These are phyloP conservation scores for Tubosaeta sp. DNA, from an alignment of 768 basidiomycete genomes.

Conservation along the genomic window DNA sequence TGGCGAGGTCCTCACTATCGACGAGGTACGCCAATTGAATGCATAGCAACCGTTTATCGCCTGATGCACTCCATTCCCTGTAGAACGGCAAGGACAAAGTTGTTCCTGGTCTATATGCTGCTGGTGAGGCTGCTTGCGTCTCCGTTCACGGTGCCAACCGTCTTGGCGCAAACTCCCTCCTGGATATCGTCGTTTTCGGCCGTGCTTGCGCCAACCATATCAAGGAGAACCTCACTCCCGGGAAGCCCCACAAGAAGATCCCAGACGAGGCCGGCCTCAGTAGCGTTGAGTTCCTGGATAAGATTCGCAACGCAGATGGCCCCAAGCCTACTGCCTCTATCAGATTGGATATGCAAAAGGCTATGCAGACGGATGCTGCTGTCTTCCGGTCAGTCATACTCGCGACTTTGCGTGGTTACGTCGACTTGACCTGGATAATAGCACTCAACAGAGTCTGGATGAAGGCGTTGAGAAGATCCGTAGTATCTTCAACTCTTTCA, in stretches of 20 bases:
- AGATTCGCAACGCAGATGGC: constrained; percentile 79
- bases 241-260: constrained; percentile 86
- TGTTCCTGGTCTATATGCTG: constrained; percentile 96
- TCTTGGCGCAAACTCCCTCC: constrained; percentile 96
- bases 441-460: constrained; percentile 85
- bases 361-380: constrained; percentile 97
- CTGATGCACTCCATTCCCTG: not conserved
- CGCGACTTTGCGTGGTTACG: not conserved
- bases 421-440: constrained; percentile 25
- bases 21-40: constrained; percentile 42
- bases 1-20: constrained; percentile 89
- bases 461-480: constrained; percentile 88
- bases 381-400: constrained; percentile 73
- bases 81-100: constrained; percentile 85
- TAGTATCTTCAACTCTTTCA: constrained; percentile 82
- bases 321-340: constrained; percentile 85
- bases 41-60: not conserved
- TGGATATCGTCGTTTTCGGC: constrained; percentile 99
- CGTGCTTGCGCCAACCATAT: constrained; percentile 99
- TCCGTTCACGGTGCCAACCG: constrained; percentile 99
- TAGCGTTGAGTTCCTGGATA: constrained; percentile 84
- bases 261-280: constrained; percentile 81
- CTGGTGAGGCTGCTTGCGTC: constrained; percentile 97
- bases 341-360: constrained; percentile 96
- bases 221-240: constrained; percentile 82